Conservation (phyloP, 2,329 filamentous ascomycete genomes). For the Cercospora janseana region DNA sequence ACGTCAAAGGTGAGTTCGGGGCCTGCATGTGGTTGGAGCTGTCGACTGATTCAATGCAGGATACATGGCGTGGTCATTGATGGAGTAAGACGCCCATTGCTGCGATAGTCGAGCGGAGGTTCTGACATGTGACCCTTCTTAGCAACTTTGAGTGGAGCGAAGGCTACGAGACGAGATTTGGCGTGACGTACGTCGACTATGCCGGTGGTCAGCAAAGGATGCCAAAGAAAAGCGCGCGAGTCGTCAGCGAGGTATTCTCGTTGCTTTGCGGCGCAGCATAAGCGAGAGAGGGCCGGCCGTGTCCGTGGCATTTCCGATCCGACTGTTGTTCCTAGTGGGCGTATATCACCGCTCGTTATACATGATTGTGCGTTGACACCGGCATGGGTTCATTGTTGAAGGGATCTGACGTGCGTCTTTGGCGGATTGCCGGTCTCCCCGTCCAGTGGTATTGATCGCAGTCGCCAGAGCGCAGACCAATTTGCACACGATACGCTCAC, state of each 20-base stretch:
- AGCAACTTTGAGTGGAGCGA: slow-evolving; percentile 77
- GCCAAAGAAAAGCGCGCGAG: slow-evolving; percentile 79
- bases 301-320: slow-evolving; percentile 10
- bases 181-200: slow-evolving; percentile 82
- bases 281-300: slow-evolving; percentile 5
- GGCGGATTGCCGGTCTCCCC: neutral
- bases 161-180: slow-evolving; percentile 82
- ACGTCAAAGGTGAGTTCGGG: slow-evolving; percentile 63
- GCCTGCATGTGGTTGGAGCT: slow-evolving; percentile 14
- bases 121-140: slow-evolving; percentile 18
- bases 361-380: slow-evolving; percentile 10
- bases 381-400: slow-evolving; percentile 11
- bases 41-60: slow-evolving; percentile 4
- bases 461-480: too few species aligned
- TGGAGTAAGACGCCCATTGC: too few species aligned
- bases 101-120: too few species aligned
- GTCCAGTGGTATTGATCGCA: too few species aligned
- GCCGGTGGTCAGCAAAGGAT: slow-evolving; percentile 72
- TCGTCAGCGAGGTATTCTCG: slow-evolving; percentile 49
- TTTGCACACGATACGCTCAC: too few species aligned
- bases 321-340: slow-evolving; percentile 13
- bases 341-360: slow-evolving; percentile 12
- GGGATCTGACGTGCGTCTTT: slow-evolving; percentile 10
- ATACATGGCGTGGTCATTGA: slow-evolving; percentile 15
- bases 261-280: slow-evolving; percentile 10